Evolutionary conservation across 2,329 filamentous ascomycete species (phyloP).

Genomic region (Aspergillus alliaceus): DNA sequence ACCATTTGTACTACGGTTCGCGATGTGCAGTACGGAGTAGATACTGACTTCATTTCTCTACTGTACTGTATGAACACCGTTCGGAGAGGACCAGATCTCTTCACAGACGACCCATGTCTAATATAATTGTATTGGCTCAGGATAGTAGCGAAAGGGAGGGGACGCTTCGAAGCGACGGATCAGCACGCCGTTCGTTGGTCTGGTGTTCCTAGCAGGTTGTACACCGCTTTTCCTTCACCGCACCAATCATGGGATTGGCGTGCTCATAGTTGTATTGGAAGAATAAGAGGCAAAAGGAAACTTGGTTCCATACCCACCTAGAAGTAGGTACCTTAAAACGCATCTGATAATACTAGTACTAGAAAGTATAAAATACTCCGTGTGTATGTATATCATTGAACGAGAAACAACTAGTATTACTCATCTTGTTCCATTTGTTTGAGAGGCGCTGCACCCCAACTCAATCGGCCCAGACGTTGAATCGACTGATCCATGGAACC

Average conservation of each 20-base stretch:
- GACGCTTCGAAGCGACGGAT: slow-evolving; percentile 12
- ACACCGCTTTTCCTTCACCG: slow-evolving; percentile 26
- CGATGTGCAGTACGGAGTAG: neutral
- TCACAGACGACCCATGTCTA: neutral
- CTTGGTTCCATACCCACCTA: neutral
- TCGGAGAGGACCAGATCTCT: neutral
- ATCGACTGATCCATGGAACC: slow-evolving; percentile 14
- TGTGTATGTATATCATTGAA: neutral
- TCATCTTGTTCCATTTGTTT: neutral
- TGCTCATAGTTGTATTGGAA: neutral
- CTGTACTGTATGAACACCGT: neutral
- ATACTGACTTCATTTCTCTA: too few species aligned
- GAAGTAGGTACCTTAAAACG: neutral
- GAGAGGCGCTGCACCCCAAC: neutral
- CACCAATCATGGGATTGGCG: slow-evolving; percentile 18
- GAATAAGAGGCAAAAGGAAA: neutral
- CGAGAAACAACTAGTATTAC: neutral
- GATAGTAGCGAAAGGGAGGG: neutral
- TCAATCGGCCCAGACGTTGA: slow-evolving; percentile 13
- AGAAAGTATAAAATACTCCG: neutral
- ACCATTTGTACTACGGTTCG: neutral
- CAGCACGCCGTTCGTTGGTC: slow-evolving; percentile 2
- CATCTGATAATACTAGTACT: neutral
- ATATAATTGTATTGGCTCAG: slow-evolving; percentile 3
- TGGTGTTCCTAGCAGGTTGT: slow-evolving; percentile 7